Evolutionary conservation across 2,329 filamentous ascomycete genomes (phyloP).

Genomic region (Hypomyces perniciosus): DNA sequence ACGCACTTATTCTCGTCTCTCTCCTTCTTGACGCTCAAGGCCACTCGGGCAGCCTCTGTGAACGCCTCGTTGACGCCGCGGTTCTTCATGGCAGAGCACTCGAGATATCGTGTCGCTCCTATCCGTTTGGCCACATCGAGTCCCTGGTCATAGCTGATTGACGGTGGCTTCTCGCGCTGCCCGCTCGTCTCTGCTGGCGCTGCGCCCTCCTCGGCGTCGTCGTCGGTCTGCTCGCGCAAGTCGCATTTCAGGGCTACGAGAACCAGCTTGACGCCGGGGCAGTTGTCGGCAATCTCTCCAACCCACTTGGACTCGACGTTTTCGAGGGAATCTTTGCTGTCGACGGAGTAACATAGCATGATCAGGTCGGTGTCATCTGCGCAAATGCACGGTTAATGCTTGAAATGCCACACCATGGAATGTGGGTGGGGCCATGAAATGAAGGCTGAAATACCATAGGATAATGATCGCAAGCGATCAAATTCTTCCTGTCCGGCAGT

Average conservation of each 20-base stretch:
- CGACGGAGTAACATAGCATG: constrained; percentile 98
- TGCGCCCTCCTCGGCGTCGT: constrained; percentile 61
- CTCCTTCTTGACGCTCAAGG: constrained; percentile 65
- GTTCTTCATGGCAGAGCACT: constrained; percentile 98
- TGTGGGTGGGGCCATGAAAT: constrained; percentile 3
- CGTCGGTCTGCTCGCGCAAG: constrained; percentile 69
- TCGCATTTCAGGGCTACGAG: constrained; percentile 96
- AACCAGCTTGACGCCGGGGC: constrained; percentile 89
- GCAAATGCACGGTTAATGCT: constrained; percentile 3
- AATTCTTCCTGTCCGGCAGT: constrained; percentile 99
- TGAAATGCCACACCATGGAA: background rate
- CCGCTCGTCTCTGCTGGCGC: constrained; percentile 25
- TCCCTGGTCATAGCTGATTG: constrained; percentile 87
- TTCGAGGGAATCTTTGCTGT: constrained; percentile 92
- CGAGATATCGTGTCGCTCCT: constrained; percentile 87
- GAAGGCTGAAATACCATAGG: constrained; percentile 59
- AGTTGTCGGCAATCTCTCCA: constrained; percentile 95
- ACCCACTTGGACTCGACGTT: constrained; percentile 99
- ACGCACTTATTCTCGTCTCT: constrained; percentile 56
- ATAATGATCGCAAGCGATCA: constrained; percentile 88
- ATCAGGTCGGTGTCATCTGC: constrained; percentile 86
- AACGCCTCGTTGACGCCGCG: constrained; percentile 97
- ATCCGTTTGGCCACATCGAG: constrained; percentile 87
- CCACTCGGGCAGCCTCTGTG: constrained; percentile 92
- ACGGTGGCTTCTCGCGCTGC: constrained; percentile 56